Conservation (phyloP, 2,329 filamentous ascomycete species). For the Trichoderma atroviride region DNA sequence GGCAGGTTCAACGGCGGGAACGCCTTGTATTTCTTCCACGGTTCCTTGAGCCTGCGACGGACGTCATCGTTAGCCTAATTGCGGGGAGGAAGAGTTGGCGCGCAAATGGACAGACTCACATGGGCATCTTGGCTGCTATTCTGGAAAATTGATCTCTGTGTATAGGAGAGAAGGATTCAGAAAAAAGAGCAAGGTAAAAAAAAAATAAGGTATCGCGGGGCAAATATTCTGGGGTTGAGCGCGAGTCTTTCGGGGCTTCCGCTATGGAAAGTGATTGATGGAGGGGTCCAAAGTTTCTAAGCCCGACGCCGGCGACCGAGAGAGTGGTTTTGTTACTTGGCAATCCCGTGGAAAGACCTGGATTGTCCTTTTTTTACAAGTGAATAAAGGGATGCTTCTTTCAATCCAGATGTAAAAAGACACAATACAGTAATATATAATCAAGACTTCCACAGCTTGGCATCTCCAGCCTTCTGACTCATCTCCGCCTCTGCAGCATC, state of each 20-base stretch:
- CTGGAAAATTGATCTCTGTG: background rate
- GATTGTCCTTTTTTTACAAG: background rate
- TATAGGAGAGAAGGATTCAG: background rate
- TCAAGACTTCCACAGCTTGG: background rate
- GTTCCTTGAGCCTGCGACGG: slow-evolving; percentile 66
- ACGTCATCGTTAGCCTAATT: background rate
- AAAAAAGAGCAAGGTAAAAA: background rate
- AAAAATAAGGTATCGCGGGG: slow-evolving; percentile 13
- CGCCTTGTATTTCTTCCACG: slow-evolving; percentile 74
- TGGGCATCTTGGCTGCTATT: slow-evolving; percentile 19
- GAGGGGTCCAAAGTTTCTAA: slow-evolving; percentile 8
- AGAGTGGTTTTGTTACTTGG: background rate
- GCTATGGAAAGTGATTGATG: background rate
- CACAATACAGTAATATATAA: background rate
- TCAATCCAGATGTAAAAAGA: background rate
- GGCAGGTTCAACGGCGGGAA: slow-evolving; percentile 64
- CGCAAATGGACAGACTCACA: slow-evolving; percentile 4
- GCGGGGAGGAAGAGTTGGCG: background rate
- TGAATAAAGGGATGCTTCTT: background rate
- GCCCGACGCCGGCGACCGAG: background rate
- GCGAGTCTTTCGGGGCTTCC: background rate
- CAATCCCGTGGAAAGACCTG: background rate
- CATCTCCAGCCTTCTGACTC: background rate
- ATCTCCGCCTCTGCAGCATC: background rate
- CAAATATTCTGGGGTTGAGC: background rate